Conservation (phyloP, 441 rosid genomes). For the Capsella rubella region DNA sequence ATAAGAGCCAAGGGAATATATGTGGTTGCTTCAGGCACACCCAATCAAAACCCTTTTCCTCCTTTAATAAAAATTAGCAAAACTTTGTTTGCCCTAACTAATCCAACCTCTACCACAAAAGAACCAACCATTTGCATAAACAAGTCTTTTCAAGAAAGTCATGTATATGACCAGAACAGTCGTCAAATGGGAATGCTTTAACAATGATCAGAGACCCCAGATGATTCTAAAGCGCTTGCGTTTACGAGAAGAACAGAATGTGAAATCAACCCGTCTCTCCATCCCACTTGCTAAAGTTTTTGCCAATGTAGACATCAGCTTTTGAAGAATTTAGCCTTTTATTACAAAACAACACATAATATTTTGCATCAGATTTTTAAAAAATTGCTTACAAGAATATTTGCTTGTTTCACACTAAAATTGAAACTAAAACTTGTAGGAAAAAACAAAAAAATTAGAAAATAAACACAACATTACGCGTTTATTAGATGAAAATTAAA, state of each 20-base stretch:
- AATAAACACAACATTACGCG: conserved; percentile 47
- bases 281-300: conserved; percentile 42
- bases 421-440: conserved; percentile 2
- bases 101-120: conserved; percentile 37
- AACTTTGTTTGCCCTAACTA: conserved; percentile 49
- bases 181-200: conserved; percentile 43
- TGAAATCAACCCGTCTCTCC: conserved; percentile 28
- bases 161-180: conserved; percentile 44
- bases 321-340: conserved; percentile 37
- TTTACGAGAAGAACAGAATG: conserved; percentile 45
- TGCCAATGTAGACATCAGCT: conserved; percentile 37
- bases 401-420: conserved; percentile 23
- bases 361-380: conserved; percentile 21
- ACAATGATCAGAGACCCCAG: conserved; percentile 44
- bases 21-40: conserved; percentile 62
- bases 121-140: conserved; percentile 26
- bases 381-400: background rate
- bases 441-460: background rate
- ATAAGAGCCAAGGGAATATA: conserved; percentile 58
- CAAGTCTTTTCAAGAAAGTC: conserved; percentile 39
- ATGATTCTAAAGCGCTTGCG: conserved; percentile 43
- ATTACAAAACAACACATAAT: conserved; percentile 27
- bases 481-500: conserved; percentile 51
- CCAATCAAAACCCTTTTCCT: conserved; percentile 44
- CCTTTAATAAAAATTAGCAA: conserved; percentile 43